Base-by-base conservation (phyloP, 1,139 yeast genomes). In the Geotrichum aggregatum region DNA sequence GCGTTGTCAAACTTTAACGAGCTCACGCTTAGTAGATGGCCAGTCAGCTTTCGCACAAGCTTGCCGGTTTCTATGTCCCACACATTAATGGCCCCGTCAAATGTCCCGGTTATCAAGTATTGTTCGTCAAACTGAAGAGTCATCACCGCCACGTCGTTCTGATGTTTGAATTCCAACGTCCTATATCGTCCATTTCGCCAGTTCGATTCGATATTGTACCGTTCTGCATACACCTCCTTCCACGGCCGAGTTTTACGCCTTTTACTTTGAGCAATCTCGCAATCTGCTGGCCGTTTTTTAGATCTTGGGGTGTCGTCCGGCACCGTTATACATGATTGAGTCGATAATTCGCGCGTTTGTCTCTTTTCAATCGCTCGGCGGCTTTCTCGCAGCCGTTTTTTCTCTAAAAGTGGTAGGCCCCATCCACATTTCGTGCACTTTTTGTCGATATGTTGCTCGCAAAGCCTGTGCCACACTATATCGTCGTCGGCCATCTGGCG, bases 371-470 rank as follows among this genome's bases (percentile, higher is more conserved):
- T 65, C n/a, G 63, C 68, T 35, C 58, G 59, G 52, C 64, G 66
- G 28, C 66, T 58, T 45, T 65, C 66, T 19, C 70, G 61, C 18
- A 71, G 62, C 24, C 72, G 64, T 54, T 68, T 63, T 54, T 71
- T 66, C 57, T 73, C 76, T 80, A 92, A 79, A 56, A 92, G 72
- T 1, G 98, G 98, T 60, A 92, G 75, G 4, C 98, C 98, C 98
- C 98, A 92, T 10, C 98, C 98, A 73, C 98, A 92, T 66, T 87
- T 88, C 43, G 97, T 96, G 70, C 98, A 92, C 68, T 92, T 92
- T 56, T 95, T 76, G 69, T 92, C 98, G 54, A 92, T 92, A 67
- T 92, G 98, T 69, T 92, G 98, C 67, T 89, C 96, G 68, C 98
- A 92, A 92, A 92, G 85, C 61, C 92, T 89, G 67, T 92, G 95